These are phyloP conservation scores for Pseudocercospora ulei DNA, from an alignment of 2,329 filamentous ascomycete genomes.

Conservation along the genomic window DNA sequence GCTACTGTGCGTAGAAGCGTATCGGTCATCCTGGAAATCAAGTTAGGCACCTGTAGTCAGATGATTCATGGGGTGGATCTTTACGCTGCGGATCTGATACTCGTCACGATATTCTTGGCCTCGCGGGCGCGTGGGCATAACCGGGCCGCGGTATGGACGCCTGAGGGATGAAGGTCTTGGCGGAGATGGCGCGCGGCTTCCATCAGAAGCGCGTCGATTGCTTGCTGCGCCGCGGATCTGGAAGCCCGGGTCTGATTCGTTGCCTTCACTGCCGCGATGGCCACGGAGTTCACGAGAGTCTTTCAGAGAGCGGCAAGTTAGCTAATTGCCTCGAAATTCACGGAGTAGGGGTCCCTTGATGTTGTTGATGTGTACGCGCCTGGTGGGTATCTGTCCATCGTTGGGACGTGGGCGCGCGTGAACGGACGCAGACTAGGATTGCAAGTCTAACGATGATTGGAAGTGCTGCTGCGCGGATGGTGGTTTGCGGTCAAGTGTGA, in stretches of 20 bases:
- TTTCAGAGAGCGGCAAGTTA: conserved; percentile 16
- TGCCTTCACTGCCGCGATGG: conserved; percentile 6
- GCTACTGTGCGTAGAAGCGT: conserved; percentile 11
- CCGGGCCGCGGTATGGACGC: conserved; percentile 15
- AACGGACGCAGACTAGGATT: too few species aligned
- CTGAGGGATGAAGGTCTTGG: conserved; percentile 13
- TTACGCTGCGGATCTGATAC: conserved; percentile 13
- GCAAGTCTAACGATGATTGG: too few species aligned
- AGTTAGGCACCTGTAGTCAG: conserved; percentile 13
- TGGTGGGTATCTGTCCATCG: conserved; percentile 18
- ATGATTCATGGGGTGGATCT: conserved; percentile 4
- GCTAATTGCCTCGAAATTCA: conserved; percentile 14
- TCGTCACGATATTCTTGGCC: not conserved
- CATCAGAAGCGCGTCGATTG: conserved; percentile 7
- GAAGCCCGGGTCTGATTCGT: conserved; percentile 12
- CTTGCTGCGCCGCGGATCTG: conserved; percentile 15
- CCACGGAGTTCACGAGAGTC: conserved; percentile 11
- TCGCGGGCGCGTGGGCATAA: conserved; percentile 8
- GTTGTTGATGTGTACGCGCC: conserved; percentile 17
- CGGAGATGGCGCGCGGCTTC: conserved; percentile 11
- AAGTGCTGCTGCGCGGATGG: too few species aligned
- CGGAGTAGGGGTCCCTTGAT: conserved; percentile 14
- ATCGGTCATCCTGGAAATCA: conserved; percentile 16
- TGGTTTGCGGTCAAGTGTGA: too few species aligned
- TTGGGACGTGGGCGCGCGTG: conserved; percentile 1